Evolutionary conservation across 352 stramenopile species (phyloP).

Genomic region (Aphanomyces cochlioides): DNA sequence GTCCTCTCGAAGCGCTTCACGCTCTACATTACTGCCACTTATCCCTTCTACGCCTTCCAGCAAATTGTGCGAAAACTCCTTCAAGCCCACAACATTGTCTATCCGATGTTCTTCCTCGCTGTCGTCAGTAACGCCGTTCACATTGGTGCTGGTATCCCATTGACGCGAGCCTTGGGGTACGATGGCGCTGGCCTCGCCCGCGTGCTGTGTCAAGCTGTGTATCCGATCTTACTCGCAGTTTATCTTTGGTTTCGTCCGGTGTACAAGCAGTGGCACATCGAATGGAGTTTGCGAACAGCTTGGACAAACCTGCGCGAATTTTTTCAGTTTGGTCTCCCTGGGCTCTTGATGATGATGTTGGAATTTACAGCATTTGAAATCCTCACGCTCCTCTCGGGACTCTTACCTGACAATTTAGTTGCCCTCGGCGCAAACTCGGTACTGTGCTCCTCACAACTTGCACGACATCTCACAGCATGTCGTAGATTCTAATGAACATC

Average conservation of each 20-base stretch:
- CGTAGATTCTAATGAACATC: constrained; percentile 45
- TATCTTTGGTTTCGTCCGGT: constrained; percentile 34
- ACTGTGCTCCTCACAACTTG: not conserved
- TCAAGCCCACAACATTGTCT: constrained; percentile 77
- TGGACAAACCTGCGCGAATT: constrained; percentile 33
- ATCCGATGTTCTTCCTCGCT: constrained; percentile 70
- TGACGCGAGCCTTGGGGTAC: constrained; percentile 79
- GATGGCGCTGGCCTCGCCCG: constrained; percentile 69
- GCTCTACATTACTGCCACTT: constrained; percentile 48
- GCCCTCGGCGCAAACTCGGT: constrained; percentile 55
- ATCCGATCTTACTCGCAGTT: constrained; percentile 40
- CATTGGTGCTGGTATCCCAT: constrained; percentile 57
- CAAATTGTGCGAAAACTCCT: constrained; percentile 82
- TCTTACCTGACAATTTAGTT: constrained; percentile 48
- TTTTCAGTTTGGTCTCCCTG: constrained; percentile 48
- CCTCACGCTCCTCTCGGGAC: constrained; percentile 51
- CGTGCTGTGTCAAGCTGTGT: constrained; percentile 50
- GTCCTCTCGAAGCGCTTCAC: constrained; percentile 61
- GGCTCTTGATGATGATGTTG: constrained; percentile 56
- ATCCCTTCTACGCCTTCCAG: constrained; percentile 78
- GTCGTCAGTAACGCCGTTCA: constrained; percentile 75
- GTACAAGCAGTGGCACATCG: constrained; percentile 48
- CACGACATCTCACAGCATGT: not conserved
- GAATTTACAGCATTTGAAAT: constrained; percentile 66
- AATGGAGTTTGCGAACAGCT: not conserved